Base-by-base conservation (phyloP, 2,329 filamentous ascomycete genomes). In the Nemania sp. region DNA sequence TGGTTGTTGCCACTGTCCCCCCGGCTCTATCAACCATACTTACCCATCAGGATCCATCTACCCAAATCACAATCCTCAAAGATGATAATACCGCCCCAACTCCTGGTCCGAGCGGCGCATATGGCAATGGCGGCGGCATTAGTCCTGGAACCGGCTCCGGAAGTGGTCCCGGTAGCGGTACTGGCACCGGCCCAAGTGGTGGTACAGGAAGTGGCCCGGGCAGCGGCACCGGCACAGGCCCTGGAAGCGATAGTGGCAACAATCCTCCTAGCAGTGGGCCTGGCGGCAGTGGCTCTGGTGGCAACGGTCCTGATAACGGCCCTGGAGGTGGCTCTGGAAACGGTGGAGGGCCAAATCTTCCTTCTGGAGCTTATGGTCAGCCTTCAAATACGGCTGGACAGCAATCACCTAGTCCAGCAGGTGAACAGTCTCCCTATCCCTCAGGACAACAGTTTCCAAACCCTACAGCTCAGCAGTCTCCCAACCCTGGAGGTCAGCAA, bases 361-460 rank as follows among this genome's bases (percentile, higher is more conserved):
- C 64, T 13, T 63, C 53, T 42, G 62, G 64, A 43, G 62, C 59
- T 46, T 65, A 67, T 56, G 60, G 65, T n/a, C 58, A 63, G 35
- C 53, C 62, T 55, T 59, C 37, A 12, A 60, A 54, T 46, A 54
- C 59, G 21, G 49, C 39, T 13, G 62, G 54, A 57, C 58, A 64
- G 17, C 60, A 65, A 47, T 40, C 57, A 18, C 20, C 59, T 4
- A 59, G 15, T 40, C 42, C 59, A 21, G 39, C 54, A n/a, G 59
- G 52, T 11, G 20, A 29, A 49, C 54, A 58, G 34, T 52, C 51
- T 34, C 21, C 54, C 37, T 59, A 51, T 29, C 49, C 51, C 17
- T 15, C 18, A 35, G 59, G 51, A 25, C 52, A 53, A 17, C 56
- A 56, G 32, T 32, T 52, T 48, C 51, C 60, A 20, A 60, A 43